Evolutionary conservation across 164 flowering plant genomes (phyloP), one percentile per base, ranked within the genome.

Genomic region (Tinospora cordifolia): DNA sequence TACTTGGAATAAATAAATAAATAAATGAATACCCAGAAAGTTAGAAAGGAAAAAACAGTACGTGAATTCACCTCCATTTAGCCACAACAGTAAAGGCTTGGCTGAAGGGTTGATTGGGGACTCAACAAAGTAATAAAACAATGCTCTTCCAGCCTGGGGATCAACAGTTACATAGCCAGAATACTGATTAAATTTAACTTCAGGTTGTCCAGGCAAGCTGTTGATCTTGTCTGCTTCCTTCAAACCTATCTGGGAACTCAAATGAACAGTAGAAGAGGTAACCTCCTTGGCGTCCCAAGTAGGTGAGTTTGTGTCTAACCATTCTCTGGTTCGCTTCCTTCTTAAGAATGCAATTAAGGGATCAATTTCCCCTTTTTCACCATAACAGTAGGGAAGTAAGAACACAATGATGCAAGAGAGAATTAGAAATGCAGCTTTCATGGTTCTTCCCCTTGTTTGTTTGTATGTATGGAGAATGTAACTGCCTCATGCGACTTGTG

Each of bases 151-250:
- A 10, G 80, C 78, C 27, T 46, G 58, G 0, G 79, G 77, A 63
- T 84, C 84, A 3, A 87, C 84, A 0, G 85, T 84, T 10, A 87
- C 81, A 66, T 84, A 84, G 2, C 91, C 88, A 2, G 83, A 67
- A 66, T 84, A 87, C 76, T 86, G 91, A 66, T 84, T 76, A 57
- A 87, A 87, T n/a, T 81, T 66, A 39, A 83, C 83, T 13, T 71
- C 62, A 0, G 87, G 89, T 40, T 86, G 86, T 14, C 91, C 91
- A 0, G 87, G 91, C 77, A 87, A 76, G 25, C 79, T 81, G 69
- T 59, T 73, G 39, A 81, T 82, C 36, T 2, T 30, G 4, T 30
- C 36, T 19, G 74, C 71, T 30, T 77, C 75, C 74, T 71, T 81
- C 69, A 74, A 44, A 6, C 80, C 78, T 26, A 66, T 69, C 68